Conservation (phyloP, 176 grass and related monocot species). For the Hordeum marinum region DNA sequence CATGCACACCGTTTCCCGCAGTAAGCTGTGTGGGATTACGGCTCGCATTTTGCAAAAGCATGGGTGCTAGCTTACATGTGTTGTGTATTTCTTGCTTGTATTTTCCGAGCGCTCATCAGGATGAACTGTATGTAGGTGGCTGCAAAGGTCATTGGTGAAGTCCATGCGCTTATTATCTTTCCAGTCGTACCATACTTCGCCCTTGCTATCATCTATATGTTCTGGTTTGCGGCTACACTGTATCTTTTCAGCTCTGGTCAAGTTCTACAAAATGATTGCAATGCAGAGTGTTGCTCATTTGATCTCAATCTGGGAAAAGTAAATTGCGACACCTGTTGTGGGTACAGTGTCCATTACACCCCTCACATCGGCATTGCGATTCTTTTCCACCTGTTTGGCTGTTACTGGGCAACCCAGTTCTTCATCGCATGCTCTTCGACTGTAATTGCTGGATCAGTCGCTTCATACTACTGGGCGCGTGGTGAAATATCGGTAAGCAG, state of each 20-base stretch:
- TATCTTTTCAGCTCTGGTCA: slow-evolving; percentile 89
- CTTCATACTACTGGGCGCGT: slow-evolving; percentile 88
- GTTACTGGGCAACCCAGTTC: slow-evolving; percentile 92
- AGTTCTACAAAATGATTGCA: slow-evolving; percentile 72
- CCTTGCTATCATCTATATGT: slow-evolving; percentile 85
- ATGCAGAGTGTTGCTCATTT: slow-evolving; percentile 64
- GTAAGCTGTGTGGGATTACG: not conserved
- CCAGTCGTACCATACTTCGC: slow-evolving; percentile 61
- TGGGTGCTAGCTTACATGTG: not conserved
- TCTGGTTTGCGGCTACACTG: slow-evolving; percentile 89
- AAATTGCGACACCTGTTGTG: slow-evolving; percentile 83
- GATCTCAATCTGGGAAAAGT: slow-evolving; percentile 88
- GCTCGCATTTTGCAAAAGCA: not conserved
- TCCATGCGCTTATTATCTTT: slow-evolving; percentile 86
- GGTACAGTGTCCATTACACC: slow-evolving; percentile 87
- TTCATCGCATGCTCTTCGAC: slow-evolving; percentile 70
- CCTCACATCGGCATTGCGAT: slow-evolving; percentile 78
- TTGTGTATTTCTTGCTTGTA: not conserved
- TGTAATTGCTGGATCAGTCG: slow-evolving; percentile 88
- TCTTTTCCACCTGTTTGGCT: slow-evolving; percentile 83
- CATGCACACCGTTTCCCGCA: not conserved
- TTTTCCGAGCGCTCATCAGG: slow-evolving; percentile 13
- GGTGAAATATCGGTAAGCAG: slow-evolving; percentile 80
- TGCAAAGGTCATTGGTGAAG: slow-evolving; percentile 90
- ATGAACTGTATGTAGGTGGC: slow-evolving; percentile 64